phyloP scores from a whole-genome alignment of 2,329 filamentous ascomycete genomes.

The Fusarium torulosum region DNA sequence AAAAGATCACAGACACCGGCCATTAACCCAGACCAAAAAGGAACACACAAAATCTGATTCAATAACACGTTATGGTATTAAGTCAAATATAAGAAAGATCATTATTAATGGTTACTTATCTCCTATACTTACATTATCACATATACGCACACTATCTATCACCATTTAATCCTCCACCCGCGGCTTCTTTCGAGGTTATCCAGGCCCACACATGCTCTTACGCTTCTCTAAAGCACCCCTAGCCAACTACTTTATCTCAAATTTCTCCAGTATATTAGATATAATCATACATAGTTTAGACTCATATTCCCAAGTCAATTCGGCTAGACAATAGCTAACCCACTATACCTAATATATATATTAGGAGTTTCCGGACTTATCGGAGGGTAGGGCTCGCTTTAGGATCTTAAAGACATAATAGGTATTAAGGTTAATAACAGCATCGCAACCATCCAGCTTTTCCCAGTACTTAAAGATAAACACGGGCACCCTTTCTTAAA shows the following conservation, averaged over 20 bases:
- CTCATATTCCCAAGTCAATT: constrained; percentile 44
- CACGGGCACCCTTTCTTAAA: constrained; percentile 44
- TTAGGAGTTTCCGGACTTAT: constrained; percentile 30
- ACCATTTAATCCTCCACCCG: constrained; percentile 18
- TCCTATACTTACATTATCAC: constrained; percentile 19
- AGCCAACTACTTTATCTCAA: constrained; percentile 41
- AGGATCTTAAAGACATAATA: constrained; percentile 48
- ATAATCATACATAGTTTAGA: constrained; percentile 41
- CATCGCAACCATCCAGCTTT: constrained; percentile 40
- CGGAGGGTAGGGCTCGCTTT: constrained; percentile 36
- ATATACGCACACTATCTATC: constrained; percentile 14
- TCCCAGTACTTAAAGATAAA: constrained; percentile 49
- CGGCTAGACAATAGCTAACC: constrained; percentile 43
- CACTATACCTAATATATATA: constrained; percentile 47
- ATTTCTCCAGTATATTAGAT: constrained; percentile 43
- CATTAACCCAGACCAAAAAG: constrained; percentile 55
- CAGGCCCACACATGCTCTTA: constrained; percentile 36
- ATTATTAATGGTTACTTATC: constrained; percentile 30
- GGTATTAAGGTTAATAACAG: constrained; percentile 39
- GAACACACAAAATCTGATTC: constrained; percentile 7
- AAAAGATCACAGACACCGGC: constrained; percentile 68
- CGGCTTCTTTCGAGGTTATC: constrained; percentile 45
- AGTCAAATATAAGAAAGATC: constrained; percentile 25
- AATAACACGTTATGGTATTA: not conserved
- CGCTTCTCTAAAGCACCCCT: constrained; percentile 39